These are phyloP conservation scores for Magnusiomyces suaveolens DNA, from an alignment of 1,139 yeast genomes.

Conservation along the genomic window DNA sequence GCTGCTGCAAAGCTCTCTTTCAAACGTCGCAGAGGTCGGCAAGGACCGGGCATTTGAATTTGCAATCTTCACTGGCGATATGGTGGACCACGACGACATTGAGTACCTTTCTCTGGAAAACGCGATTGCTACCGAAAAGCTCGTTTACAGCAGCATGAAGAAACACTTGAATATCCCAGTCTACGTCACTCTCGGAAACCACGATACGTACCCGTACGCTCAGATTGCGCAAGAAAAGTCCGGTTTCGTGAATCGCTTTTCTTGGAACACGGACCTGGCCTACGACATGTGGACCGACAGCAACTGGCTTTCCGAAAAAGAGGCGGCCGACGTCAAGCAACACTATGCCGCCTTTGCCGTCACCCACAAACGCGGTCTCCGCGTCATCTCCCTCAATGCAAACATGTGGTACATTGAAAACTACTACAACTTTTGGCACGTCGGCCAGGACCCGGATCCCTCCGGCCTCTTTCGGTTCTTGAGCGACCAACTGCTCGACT, in stretches of 20 bases:
- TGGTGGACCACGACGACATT: constrained; percentile 48
- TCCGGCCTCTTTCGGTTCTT: constrained; percentile 58
- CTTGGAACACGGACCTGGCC: constrained; percentile 53
- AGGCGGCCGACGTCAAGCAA: constrained; percentile 25
- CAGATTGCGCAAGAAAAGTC: constrained; percentile 50
- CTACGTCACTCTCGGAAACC: constrained; percentile 58
- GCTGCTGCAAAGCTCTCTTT: constrained; percentile 46
- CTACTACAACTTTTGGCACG: constrained; percentile 51
- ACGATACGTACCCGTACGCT: constrained; percentile 64
- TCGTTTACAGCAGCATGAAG: constrained; percentile 45
- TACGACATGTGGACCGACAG: constrained; percentile 43
- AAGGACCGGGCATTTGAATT: constrained; percentile 41
- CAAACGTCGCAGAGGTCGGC: constrained; percentile 34
- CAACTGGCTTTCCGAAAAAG: constrained; percentile 25
- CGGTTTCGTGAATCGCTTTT: constrained; percentile 41
- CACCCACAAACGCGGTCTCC: constrained; percentile 47
- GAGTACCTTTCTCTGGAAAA: constrained; percentile 39
- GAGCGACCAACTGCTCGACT: constrained; percentile 49
- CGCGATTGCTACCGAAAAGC: constrained; percentile 47
- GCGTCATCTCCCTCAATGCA: constrained; percentile 56
- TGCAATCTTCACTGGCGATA: constrained; percentile 55
- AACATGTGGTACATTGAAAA: constrained; percentile 59
- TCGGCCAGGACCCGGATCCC: constrained; percentile 44
- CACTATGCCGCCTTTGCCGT: constrained; percentile 59
- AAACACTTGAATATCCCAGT: constrained; percentile 47